Percentiles rank a stretch among this genome's conserved stretches.
These are phyloP conservation scores for Penicillium atrosanguineum DNA, from an alignment of 495 filamentous ascomycete species.

Conservation along the genomic window DNA sequence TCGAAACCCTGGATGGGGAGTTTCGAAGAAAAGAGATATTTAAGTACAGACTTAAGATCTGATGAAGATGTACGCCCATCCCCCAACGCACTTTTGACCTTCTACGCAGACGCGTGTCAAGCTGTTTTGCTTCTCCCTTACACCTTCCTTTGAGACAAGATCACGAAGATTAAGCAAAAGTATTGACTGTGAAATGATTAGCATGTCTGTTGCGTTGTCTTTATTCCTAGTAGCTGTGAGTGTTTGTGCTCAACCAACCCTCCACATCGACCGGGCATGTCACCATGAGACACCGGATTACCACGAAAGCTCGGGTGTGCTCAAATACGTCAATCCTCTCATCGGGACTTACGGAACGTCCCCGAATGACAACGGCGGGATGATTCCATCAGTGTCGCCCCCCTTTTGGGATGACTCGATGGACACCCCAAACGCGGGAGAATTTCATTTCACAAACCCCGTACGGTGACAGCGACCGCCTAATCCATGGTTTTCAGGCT, in stretches of 20 bases:
- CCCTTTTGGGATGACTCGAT: slow-evolving; percentile 29
- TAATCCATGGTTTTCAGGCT: slow-evolving; percentile 28
- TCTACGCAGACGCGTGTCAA: too few relatives aligned
- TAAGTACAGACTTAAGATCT: too few relatives aligned
- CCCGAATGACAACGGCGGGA: slow-evolving; percentile 25
- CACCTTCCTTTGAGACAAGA: background rate
- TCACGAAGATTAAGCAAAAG: too few relatives aligned
- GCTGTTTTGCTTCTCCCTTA: background rate
- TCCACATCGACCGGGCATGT: background rate
- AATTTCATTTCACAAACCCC: slow-evolving; percentile 30
- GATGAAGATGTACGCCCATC: too few relatives aligned
- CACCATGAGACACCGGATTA: slow-evolving; percentile 2
- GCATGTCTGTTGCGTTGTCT: background rate
- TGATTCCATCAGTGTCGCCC: slow-evolving; percentile 28
- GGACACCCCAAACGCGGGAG: slow-evolving; percentile 30
- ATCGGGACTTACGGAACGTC: slow-evolving; percentile 25
- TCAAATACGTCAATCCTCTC: slow-evolving; percentile 21
- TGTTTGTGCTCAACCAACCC: slow-evolving; percentile 4
- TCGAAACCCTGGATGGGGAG: too few relatives aligned
- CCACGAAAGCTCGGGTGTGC: slow-evolving; percentile 14
- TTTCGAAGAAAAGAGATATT: too few relatives aligned
- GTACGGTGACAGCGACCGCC: slow-evolving; percentile 23
- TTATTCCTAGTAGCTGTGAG: background rate
- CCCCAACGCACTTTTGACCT: too few relatives aligned
- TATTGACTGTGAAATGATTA: background rate